Evolutionary conservation across 106 monocot genomes (phyloP), one percentile per base, ranked within the genome.

Genomic region (Iris macrosiphon): DNA sequence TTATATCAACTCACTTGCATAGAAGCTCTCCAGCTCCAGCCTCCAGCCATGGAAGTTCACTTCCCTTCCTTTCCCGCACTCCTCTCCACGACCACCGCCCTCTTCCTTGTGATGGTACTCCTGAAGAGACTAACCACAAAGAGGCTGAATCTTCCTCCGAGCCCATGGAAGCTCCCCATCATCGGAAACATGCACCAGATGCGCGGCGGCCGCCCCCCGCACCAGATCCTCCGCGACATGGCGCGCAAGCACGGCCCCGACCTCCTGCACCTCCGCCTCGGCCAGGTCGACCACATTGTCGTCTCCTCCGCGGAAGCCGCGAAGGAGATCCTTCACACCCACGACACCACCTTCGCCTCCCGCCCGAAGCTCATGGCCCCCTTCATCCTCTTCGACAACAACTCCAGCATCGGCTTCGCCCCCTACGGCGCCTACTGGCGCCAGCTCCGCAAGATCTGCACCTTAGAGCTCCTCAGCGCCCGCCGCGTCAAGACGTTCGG

Each of bases 141-240:
- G 13, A 58, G 7, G 30, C n/a, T n/a, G n/a, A 49, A 49, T 25
- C 57, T 59, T 12, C 73, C 73, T 7, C 73, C 65, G 5, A 34
- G 55, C 20, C 73, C 73, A 0, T n/a, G 3, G 24, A 26, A 42
- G 8, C 65, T 73, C 50, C 73, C 73, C 13, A 28, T 73, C 59
- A 45, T 73, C 46, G 73, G 73, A 25, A 66, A 66, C 73, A 31
- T 66, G 6, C 73, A 59, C 28, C 44, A 73, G 18, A n/a, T n/a
- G n/a, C n/a, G n/a, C n/a, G n/a, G n/a, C 6, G 55, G 55, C 20
- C 37, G 28, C 30, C 33, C 20, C 0, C 15, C 30, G 3, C 55
- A 55, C 55, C 55, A 13, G 22, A 11, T 33, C 22, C 7, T 55
- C 1, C 4, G 37, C 1, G 12, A 28, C 11, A 19, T 55, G 5